A percentile compares a stretch with the other conserved stretches of the same genome.
phyloP scores from a whole-genome alignment of 2,329 filamentous ascomycete species.

The Monilinia vaccinii-corymbosi region DNA sequence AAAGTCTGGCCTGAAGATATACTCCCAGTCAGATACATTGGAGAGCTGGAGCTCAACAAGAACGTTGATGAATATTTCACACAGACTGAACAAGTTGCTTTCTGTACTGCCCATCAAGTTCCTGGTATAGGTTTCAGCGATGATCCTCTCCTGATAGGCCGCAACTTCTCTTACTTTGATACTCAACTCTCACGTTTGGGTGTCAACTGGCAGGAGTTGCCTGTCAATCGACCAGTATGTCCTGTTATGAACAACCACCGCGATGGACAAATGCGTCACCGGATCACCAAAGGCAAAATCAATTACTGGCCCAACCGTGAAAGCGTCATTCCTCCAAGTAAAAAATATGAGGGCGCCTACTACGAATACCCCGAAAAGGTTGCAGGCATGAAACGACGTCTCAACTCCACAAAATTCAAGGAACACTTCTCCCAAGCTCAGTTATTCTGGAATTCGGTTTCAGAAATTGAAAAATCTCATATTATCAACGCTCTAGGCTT shows the following conservation, averaged over 20 bases:
- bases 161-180: slow-evolving; percentile 60
- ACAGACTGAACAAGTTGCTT: slow-evolving; percentile 74
- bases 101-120: slow-evolving; percentile 72
- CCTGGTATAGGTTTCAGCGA: slow-evolving; percentile 71
- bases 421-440: slow-evolving; percentile 73
- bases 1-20: slow-evolving; percentile 79
- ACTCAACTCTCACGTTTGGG: slow-evolving; percentile 64
- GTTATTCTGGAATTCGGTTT: slow-evolving; percentile 73
- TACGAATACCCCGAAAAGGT: slow-evolving; percentile 57
- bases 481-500: slow-evolving; percentile 53
- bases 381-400: slow-evolving; percentile 60
- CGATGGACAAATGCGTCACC: slow-evolving; percentile 64
- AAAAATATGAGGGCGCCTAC: slow-evolving; percentile 55
- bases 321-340: slow-evolving; percentile 53
- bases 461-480: slow-evolving; percentile 55
- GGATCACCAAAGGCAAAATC: slow-evolving; percentile 61
- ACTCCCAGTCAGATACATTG: slow-evolving; percentile 67
- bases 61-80: slow-evolving; percentile 77
- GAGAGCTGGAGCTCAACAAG: slow-evolving; percentile 68
- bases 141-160: slow-evolving; percentile 64
- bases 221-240: slow-evolving; percentile 67
- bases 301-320: slow-evolving; percentile 77
- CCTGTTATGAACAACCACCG: slow-evolving; percentile 70
- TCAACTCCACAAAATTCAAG: slow-evolving; percentile 63
- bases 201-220: slow-evolving; percentile 67